Evolutionary conservation across 2,329 filamentous ascomycete species (phyloP).

Genomic region (Cordyceps farinosa): DNA sequence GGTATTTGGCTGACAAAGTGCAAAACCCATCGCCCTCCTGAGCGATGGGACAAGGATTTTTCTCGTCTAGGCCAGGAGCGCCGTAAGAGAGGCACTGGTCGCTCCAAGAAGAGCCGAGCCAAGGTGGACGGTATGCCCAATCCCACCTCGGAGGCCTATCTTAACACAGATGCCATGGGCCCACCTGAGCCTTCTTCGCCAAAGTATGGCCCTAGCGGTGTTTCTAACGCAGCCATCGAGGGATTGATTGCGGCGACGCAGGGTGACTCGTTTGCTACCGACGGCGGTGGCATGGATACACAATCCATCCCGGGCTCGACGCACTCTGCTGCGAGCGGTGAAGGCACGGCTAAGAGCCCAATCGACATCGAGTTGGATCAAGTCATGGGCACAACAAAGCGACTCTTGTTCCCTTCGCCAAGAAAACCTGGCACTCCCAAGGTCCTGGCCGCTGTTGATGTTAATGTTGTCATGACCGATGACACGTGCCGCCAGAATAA

Average conservation of each 20-base stretch:
- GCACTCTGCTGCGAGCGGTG: conserved; percentile 55
- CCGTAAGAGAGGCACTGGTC: conserved; percentile 45
- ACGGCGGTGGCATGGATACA: conserved; percentile 20
- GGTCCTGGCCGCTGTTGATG: conserved; percentile 54
- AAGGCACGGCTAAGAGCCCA: conserved; percentile 55
- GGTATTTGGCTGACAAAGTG: conserved; percentile 93
- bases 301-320: conserved; percentile 40
- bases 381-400: conserved; percentile 56
- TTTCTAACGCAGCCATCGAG: neutral
- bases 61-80: conserved; percentile 50
- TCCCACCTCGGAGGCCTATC: conserved; percentile 52
- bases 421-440: conserved; percentile 61
- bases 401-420: conserved; percentile 75
- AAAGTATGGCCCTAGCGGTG: conserved; percentile 22
- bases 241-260: neutral
- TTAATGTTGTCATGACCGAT: conserved; percentile 49
- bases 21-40: conserved; percentile 75
- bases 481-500: conserved; percentile 37
- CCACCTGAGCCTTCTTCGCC: conserved; percentile 41
- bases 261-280: conserved; percentile 21
- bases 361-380: conserved; percentile 49
- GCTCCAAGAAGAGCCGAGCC: conserved; percentile 46
- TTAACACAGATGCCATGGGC: conserved; percentile 51
- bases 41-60: conserved; percentile 73
- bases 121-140: conserved; percentile 45